A percentile compares a stretch with the other conserved stretches of the same genome.
Evolutionary conservation across 768 basidiomycete species (phyloP).

Genomic region (Boletus tylopilopsis): DNA sequence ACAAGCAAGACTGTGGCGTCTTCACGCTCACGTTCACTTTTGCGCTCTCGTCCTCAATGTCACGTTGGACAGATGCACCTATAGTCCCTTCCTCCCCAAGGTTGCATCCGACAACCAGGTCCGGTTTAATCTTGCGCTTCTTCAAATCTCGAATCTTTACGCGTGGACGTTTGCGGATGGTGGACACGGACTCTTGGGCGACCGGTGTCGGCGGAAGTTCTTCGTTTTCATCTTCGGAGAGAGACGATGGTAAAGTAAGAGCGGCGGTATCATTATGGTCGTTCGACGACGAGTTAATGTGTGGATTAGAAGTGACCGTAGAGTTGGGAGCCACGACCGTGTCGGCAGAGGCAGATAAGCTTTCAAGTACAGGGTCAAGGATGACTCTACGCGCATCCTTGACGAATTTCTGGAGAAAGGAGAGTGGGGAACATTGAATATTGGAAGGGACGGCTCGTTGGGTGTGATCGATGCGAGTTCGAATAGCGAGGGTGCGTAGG

Average conservation of each 20-base stretch:
- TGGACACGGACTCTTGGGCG: slow-evolving; percentile 15
- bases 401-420: slow-evolving; percentile 57
- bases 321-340: slow-evolving; percentile 17
- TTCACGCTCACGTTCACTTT: slow-evolving; percentile 54
- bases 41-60: slow-evolving; percentile 56
- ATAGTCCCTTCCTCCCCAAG: slow-evolving; percentile 27
- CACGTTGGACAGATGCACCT: slow-evolving; percentile 53
- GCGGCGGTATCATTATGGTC: slow-evolving; percentile 17
- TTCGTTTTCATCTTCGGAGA: slow-evolving; percentile 35
- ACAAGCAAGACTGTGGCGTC: slow-evolving; percentile 23
- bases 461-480: slow-evolving; percentile 34
- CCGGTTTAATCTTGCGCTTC: slow-evolving; percentile 42
- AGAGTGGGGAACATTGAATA: slow-evolving; percentile 43
- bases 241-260: slow-evolving; percentile 22
- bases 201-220: slow-evolving; percentile 4
- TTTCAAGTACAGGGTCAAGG: slow-evolving; percentile 41
- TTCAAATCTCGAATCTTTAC: slow-evolving; percentile 56
- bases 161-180: slow-evolving; percentile 37
- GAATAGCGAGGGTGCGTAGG: slow-evolving; percentile 45
- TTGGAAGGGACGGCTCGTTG: slow-evolving; percentile 37
- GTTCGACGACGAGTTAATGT: slow-evolving; percentile 21
- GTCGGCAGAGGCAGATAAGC: slow-evolving; percentile 17
- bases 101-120: slow-evolving; percentile 30
- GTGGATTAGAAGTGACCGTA: slow-evolving; percentile 29
- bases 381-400: slow-evolving; percentile 47